phyloP scores from a whole-genome alignment of 164 flowering plant genomes.

The Liquidambar formosana region DNA sequence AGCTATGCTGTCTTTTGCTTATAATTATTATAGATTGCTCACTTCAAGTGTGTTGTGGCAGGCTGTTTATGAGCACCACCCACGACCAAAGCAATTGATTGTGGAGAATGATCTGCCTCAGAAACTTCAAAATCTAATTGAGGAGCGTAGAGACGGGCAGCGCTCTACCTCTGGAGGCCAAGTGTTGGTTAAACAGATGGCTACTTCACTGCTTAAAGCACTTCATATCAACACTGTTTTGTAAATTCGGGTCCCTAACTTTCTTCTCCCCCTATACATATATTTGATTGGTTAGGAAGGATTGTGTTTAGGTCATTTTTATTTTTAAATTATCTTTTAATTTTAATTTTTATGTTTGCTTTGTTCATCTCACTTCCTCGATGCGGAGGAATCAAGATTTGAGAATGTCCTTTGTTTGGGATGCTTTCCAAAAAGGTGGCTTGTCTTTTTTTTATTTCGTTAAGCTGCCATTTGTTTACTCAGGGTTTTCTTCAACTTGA shows the following conservation, averaged over 20 bases:
- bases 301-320: not conserved
- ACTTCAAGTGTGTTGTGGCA: slow-evolving; percentile 20
- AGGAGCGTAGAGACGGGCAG: slow-evolving; percentile 94
- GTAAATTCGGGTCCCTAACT: slow-evolving; percentile 35
- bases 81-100: slow-evolving; percentile 93
- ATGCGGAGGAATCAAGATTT: too few species aligned
- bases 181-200: slow-evolving; percentile 98
- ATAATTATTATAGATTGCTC: not conserved
- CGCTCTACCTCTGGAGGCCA: slow-evolving; percentile 93
- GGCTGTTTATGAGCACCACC: slow-evolving; percentile 99
- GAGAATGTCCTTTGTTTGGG: too few species aligned
- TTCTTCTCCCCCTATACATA: slow-evolving; percentile 6
- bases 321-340: not conserved
- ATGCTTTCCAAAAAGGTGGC: too few species aligned
- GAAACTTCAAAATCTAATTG: slow-evolving; percentile 88
- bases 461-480: too few species aligned
- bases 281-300: slow-evolving; percentile 12
- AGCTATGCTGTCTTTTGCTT: not conserved
- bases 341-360: not conserved
- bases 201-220: slow-evolving; percentile 95
- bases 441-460: too few species aligned
- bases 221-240: slow-evolving; percentile 93
- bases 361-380: not conserved
- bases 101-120: slow-evolving; percentile 97
- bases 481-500: too few species aligned